Base-by-base conservation (phyloP, 2,329 filamentous ascomycete genomes). In the Cytospora leucostoma region DNA sequence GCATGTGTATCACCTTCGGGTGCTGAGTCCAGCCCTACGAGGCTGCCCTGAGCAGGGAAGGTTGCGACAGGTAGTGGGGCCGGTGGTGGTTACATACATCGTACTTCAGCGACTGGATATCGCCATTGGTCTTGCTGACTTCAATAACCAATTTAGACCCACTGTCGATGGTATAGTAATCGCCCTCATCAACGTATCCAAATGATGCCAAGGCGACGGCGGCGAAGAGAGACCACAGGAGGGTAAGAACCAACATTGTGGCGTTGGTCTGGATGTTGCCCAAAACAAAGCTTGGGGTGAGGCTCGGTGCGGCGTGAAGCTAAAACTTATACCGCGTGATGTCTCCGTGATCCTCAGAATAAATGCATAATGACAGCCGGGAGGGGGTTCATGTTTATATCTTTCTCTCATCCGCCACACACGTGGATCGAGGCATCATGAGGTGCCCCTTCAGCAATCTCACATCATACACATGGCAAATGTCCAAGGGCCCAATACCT, bases 141-240 rank as follows among this genome's bases (percentile, higher is more conserved):
- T 71, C 72, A 65, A 76, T 74, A 37, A 75, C 70, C 7, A 76
- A 69, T 12, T 68, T 67, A 4, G 73, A 66, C 0, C 73, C 72
- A 19, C 69, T 72, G 64, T 72, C 76, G 44, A 77, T 75, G n/a
- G 76, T 72, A 65, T 76, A 78, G 64, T 76, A 74, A 40, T 69
- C 72, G 32, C 72, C 74, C 57, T 74, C 70, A 32, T 79, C 76
- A 1, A 71, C 74, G 66, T 74, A 79, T 32, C 77, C 77, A 70
- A 74, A 78, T 7, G 72, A 74, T 38, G 76, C 77, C 4, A 73
- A 69, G 27, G 72, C 76, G 44, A 65, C 67, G 12, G 70, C 73
- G 68, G 66, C 68, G 55, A 68, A 70, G 50, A 71, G 64, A n/a
- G 70, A 64, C 44, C 66, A 70, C 19, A 74, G 55, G 21, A 71